Conservation (phyloP, 495 filamentous ascomycete genomes). For the Tetracladium setigerum region DNA sequence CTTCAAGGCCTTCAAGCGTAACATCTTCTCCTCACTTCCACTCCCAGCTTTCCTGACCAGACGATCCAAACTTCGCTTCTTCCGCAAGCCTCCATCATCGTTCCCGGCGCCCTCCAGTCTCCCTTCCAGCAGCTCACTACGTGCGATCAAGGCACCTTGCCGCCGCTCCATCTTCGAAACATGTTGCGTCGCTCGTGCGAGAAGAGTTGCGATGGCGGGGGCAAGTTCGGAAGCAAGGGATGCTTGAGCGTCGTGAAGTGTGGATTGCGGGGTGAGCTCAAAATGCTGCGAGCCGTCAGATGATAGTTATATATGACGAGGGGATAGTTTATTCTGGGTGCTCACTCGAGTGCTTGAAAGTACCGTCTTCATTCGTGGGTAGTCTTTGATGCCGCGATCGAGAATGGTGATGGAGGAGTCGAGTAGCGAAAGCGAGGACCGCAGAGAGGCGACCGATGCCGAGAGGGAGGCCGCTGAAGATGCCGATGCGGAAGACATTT, state of each 20-base stretch:
- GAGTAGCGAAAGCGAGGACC: conserved; percentile 61
- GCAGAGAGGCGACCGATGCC: conserved; percentile 62
- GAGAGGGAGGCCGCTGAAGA: conserved; percentile 34
- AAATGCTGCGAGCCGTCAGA: conserved; percentile 52
- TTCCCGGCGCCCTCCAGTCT: conserved; percentile 34
- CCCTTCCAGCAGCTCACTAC: conserved; percentile 64
- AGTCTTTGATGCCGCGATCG: conserved; percentile 64
- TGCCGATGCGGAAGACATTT: no score
- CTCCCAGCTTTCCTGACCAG: conserved; percentile 34
- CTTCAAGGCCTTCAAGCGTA: conserved; percentile 54
- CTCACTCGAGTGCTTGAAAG: conserved; percentile 62
- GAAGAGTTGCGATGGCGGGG: conserved; percentile 62
- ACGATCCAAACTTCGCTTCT: conserved; percentile 53
- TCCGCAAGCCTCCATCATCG: conserved; percentile 30
- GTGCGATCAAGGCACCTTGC: conserved; percentile 60
- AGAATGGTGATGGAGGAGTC: conserved; percentile 67
- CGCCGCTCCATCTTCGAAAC: conserved; percentile 67
- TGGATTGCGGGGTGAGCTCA: conserved; percentile 65
- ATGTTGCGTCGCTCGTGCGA: conserved; percentile 56
- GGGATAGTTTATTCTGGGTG: background rate
- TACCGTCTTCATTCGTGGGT: conserved; percentile 64
- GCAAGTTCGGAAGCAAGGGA: conserved; percentile 64
- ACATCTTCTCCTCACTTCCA: conserved; percentile 41
- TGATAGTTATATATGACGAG: background rate
- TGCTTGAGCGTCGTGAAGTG: conserved; percentile 59